Evolutionary conservation across 164 flowering plant species (phyloP), one percentile per base, ranked within the genome.

Genomic region (Macadamia integrifolia): DNA sequence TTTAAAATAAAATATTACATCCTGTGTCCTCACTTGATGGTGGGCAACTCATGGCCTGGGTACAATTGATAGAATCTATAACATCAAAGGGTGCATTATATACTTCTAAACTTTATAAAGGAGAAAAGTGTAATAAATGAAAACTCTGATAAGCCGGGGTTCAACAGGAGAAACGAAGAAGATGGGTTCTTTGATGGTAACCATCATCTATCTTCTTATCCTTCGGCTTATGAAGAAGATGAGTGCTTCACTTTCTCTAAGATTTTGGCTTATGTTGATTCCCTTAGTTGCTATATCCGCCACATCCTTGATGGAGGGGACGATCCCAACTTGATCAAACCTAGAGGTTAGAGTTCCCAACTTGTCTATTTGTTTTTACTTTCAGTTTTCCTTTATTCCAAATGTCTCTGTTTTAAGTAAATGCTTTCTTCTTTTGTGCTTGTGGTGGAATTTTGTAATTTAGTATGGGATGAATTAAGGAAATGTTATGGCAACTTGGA

Each of bases 191-290:
- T 75, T 60, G 59, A 66, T 59, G 18, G 9, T 55, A 23, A 23
- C 23, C 64, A 15, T 40, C 67, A 74, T 10, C 35, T 17, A 13
- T 76, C 72, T 49, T 15, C 69, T 17, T 68, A 62, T 5, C 84
- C 85, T 9, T 75, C 77, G 46, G 46, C 76, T 29, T 84, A 83
- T 73, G 62, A 76, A 2, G 91, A 87, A 17, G 97, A 91, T 75
- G 68, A 72, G 64, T 78, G 72, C 69, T 93, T 87, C 87, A 88
- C 94, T 60, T 89, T 69, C 76, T 73, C 86, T 1, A 77, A 87
- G 1, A 69, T 93, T 13, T 70, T 78, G 49, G 60, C 74, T 3
- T 77, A 93, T 18, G 88, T 90, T 31, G 77, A 81, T 59, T 82
- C 80, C 43, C 82, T 91, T 62, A 76, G 81, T 68, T 68, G 61